These are phyloP conservation scores for Skeletonema potamos DNA, from an alignment of 108 stramenopile genomes.

Conservation along the genomic window DNA sequence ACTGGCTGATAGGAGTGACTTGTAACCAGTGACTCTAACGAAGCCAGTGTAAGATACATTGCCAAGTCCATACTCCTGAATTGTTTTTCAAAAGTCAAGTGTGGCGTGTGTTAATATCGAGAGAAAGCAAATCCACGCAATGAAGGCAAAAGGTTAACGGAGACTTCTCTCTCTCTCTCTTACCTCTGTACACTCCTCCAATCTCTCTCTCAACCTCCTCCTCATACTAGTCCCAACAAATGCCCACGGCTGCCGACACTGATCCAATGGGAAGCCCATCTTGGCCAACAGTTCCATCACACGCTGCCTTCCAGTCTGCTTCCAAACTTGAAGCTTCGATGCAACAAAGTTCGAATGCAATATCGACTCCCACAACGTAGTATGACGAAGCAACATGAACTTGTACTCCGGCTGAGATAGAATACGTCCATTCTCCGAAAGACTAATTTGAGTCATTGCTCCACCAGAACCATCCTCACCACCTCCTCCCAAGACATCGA, in stretches of 20 bases:
- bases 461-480: constrained; percentile 4
- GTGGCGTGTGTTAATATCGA: background rate
- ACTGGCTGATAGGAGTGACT: constrained; percentile 77
- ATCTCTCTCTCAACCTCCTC: constrained; percentile 58
- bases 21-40: constrained; percentile 81
- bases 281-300: constrained; percentile 85
- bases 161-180: constrained; percentile 22
- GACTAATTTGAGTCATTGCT: constrained; percentile 59
- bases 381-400: constrained; percentile 81
- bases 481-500: background rate
- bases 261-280: constrained; percentile 83
- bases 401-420: constrained; percentile 69
- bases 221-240: constrained; percentile 76
- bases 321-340: constrained; percentile 71
- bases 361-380: constrained; percentile 80
- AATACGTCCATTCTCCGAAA: constrained; percentile 79
- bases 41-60: constrained; percentile 82
- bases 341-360: constrained; percentile 71
- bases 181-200: constrained; percentile 67
- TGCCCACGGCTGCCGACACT: constrained; percentile 80
- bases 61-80: constrained; percentile 76
- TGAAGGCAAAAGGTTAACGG: constrained; percentile 4
- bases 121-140: background rate
- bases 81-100: background rate
- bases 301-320: constrained; percentile 53